Base-by-base conservation (phyloP, 495 filamentous ascomycete genomes). In the Xylaria cubensis region DNA sequence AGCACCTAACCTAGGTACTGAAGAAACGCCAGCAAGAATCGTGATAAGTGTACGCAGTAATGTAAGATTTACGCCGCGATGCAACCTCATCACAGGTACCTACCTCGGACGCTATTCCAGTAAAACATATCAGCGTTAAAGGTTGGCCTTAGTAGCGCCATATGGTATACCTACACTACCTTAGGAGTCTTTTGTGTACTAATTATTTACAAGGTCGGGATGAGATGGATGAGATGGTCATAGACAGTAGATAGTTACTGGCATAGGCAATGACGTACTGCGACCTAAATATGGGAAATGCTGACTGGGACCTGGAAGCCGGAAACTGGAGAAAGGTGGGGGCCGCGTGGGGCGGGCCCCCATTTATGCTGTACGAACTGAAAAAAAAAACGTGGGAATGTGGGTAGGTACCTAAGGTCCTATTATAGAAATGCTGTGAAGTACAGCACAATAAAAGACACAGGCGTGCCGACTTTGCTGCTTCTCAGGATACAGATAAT, bases 1-100 rank as follows among this genome's bases (percentile, higher is more conserved):
- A 29, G 24, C 24, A 55, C 51, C 51, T n/a, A n/a, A 21, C 9
- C 19, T 58, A 21, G 36, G 34, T 42, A 42, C 36, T 39, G 36
- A 9, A 24, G 59, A 63, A 63, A 36, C 59, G 59, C 19, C 59
- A 63, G 59, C 59, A 63, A 44, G 19, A 63, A 63, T 63, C 59
- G 59, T 32, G 59, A 63, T 63, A 50, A 63, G n/a, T 10, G 19
- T 42, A 39, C 36, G 36, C 6, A 39, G 36, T 39, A 7, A 8
- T 41, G n/a, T 26, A 21, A 41, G 36, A 12, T 41, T 24, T 19
- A 63, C 59, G 36, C 21, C 17, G 9, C 36, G 59, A 39, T 26
- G 34, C 36, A 63, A 63, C 59, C 59, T 36, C 26, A 36, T 42
- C 21, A 42, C 5, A 39, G 32, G 24, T 21, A 21, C 8, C 32